A percentile compares a stretch with the other conserved stretches of the same genome.
Evolutionary conservation across 768 basidiomycete genomes (phyloP).

Genomic region (Mycena filopes): DNA sequence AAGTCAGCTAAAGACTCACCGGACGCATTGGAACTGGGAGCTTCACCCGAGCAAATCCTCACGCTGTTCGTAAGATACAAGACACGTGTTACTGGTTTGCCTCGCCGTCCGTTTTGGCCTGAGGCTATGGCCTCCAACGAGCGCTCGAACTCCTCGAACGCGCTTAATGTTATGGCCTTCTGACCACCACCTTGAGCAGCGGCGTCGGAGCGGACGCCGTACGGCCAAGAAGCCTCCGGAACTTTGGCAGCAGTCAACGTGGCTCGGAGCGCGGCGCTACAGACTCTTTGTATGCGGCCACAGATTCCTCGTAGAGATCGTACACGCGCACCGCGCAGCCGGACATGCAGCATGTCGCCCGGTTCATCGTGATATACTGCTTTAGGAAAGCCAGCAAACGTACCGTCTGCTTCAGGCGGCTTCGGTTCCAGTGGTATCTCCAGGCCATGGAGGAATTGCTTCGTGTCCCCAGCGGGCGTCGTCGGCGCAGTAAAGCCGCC

Average conservation of each 20-base stretch:
- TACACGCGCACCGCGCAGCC: constrained; percentile 94
- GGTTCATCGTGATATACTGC: no score
- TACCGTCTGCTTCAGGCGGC: constrained; percentile 76
- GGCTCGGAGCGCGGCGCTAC: constrained; percentile 57
- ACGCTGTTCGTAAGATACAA: neutral
- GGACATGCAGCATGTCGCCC: constrained; percentile 94
- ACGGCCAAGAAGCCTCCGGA: constrained; percentile 75
- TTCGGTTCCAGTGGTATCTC: constrained; percentile 70
- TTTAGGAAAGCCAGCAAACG: constrained; percentile 35
- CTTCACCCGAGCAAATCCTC: no score
- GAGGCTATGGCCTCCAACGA: constrained; percentile 62
- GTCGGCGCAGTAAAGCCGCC: constrained; percentile 15
- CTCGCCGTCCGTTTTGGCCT: constrained; percentile 53
- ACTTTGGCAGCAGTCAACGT: constrained; percentile 60
- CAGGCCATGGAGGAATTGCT: constrained; percentile 59
- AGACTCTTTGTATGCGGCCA: constrained; percentile 69
- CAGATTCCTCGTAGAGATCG: constrained; percentile 83
- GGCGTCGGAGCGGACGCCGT: constrained; percentile 47
- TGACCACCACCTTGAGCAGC: constrained; percentile 31
- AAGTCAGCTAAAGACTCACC: no score
- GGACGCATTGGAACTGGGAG: no score
- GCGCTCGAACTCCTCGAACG: constrained; percentile 80
- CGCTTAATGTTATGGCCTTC: constrained; percentile 52
- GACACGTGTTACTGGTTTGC: constrained; percentile 10
- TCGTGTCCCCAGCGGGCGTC: constrained; percentile 7